Evolutionary conservation across 2,329 filamentous ascomycete genomes (phyloP), one percentile per base, ranked within the genome.

Genomic region (Graphium sp.): DNA sequence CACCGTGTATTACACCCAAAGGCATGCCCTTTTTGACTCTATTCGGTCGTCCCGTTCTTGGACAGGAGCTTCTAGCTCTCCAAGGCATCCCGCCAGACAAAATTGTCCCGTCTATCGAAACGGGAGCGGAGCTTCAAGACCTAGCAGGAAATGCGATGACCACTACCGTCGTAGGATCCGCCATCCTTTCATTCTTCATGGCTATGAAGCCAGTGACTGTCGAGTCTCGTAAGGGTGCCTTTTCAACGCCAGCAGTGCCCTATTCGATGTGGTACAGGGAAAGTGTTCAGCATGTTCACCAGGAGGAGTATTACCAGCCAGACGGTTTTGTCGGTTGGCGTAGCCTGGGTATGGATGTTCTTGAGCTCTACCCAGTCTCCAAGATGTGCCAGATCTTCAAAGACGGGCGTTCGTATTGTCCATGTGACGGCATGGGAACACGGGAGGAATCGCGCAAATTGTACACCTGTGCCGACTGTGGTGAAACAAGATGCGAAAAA

Each of bases 111-210:
- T 72, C 66, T 0, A 61, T 62, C 7, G 73, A 85, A 39, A 64
- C 60, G 0, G 58, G 73, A 26, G 47, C 51, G 2, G 55, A 84
- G 12, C 53, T 81, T 3, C 68, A 74, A 35, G 69, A 83, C 37
- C 52, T 87, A 3, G 77, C 76, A 2, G 80, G 80, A 0, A 87
- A 89, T 44, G 80, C 80, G 0, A 87, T 87, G 80, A 72, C 66
- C 1, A 70, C 69, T 0, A 77, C 79, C 0, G 74, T 83, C 1
- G 68, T 84, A 7, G 75, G 73, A 3, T 58, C 65, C 2, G 64
- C 66, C 0, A 60, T 79, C 2, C 40, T 81, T 2, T 55, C 68
- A 2, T 61, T 68, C 0, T 45, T 85, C 2, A 60, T 71, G 26
- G 34, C 47, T 3, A 15, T 30, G 9, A 22, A 26, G 13, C 18